Conservation (phyloP, 306 rosid genomes). For the Cyclanthera cordifolia region DNA sequence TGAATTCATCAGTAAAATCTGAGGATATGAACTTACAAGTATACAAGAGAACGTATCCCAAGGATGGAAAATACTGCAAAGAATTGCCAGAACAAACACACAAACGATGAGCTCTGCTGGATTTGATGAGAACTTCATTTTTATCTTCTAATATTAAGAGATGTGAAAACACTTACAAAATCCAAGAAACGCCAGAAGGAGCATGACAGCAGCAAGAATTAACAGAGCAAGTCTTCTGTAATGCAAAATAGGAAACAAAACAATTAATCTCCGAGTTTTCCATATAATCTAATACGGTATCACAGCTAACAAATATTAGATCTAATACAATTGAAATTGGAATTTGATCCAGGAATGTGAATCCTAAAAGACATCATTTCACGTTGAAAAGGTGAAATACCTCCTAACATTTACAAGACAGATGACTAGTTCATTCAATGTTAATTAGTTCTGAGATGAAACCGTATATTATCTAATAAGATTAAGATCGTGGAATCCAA, state of each 20-base stretch:
- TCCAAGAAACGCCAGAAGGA: conserved; percentile 62
- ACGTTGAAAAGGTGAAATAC: no score
- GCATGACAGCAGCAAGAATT: conserved; percentile 53
- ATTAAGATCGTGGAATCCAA: no score
- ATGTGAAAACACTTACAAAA: conserved; percentile 36
- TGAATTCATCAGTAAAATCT: not conserved
- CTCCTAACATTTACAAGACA: no score
- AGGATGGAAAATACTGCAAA: conserved; percentile 57
- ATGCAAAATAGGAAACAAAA: not conserved
- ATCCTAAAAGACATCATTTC: no score
- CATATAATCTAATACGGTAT: no score
- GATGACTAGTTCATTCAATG: no score
- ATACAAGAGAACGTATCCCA: conserved; percentile 54
- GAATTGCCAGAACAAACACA: conserved; percentile 1
- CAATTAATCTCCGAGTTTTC: not conserved
- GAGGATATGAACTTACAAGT: conserved; percentile 35
- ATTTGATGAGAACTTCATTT: not conserved
- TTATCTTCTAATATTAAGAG: not conserved
- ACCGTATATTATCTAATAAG: no score
- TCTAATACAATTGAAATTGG: no score
- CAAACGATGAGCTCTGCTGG: not conserved
- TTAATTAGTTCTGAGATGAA: no score
- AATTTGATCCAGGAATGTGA: no score
- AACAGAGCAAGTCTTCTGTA: conserved; percentile 65
- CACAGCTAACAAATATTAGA: no score